Evolutionary conservation across 1,284 basidiomycete genomes (phyloP).

Genomic region (Apiotrichum akiyoshidainum): DNA sequence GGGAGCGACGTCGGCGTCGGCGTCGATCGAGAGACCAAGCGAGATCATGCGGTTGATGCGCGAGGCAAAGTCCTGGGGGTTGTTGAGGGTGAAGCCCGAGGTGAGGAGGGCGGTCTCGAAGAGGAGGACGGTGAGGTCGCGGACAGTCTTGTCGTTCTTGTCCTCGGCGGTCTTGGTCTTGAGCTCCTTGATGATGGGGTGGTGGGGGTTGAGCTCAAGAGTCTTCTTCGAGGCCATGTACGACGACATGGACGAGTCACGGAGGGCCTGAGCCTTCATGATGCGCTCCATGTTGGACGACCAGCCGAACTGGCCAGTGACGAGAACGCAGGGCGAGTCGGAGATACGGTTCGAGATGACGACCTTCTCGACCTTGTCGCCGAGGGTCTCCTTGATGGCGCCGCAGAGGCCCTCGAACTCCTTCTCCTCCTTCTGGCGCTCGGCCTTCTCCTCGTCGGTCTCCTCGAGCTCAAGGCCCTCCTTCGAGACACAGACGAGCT

Average conservation of each 20-base stretch:
- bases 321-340: slow-evolving; percentile 93
- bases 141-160: slow-evolving; percentile 97
- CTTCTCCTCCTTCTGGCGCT: slow-evolving; percentile 80
- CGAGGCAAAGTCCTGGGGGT: slow-evolving; percentile 90
- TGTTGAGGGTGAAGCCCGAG: slow-evolving; percentile 91
- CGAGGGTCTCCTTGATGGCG: slow-evolving; percentile 92
- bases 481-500: slow-evolving; percentile 97
- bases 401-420: slow-evolving; percentile 87
- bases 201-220: slow-evolving; percentile 91
- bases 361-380: slow-evolving; percentile 99
- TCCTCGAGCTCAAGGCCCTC: slow-evolving; percentile 99
- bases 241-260: slow-evolving; percentile 97
- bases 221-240: slow-evolving; percentile 99
- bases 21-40: slow-evolving; percentile 58
- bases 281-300: slow-evolving; percentile 99
- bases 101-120: slow-evolving; percentile 95
- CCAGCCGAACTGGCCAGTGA: slow-evolving; percentile 99
- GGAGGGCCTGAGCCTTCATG: slow-evolving; percentile 99
- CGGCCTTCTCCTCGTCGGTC: slow-evolving; percentile 94
- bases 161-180: slow-evolving; percentile 92
- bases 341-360: slow-evolving; percentile 96
- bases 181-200: slow-evolving; percentile 92
- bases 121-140: slow-evolving; percentile 89
- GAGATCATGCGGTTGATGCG: slow-evolving; percentile 98
- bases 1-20: slow-evolving; percentile 35